Conservation (phyloP, 495 filamentous ascomycete species). For the Staphylotrichum longicolle region DNA sequence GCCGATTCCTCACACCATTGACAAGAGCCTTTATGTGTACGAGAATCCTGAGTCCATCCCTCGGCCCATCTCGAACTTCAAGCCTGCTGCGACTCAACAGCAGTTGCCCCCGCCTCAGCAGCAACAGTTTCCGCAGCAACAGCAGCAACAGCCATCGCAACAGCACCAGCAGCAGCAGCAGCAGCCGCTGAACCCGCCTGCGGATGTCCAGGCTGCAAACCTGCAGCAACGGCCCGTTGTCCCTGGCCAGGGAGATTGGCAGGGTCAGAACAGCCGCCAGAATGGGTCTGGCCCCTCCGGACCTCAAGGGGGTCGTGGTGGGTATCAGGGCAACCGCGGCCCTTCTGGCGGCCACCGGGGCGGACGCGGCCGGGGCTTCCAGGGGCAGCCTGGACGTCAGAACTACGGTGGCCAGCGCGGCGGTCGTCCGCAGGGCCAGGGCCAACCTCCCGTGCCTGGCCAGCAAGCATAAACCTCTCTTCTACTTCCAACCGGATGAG, state of each 20-base stretch:
- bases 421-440: slow-evolving; percentile 30
- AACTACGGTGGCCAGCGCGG: slow-evolving; percentile 46
- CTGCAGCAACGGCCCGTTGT: slow-evolving; percentile 19
- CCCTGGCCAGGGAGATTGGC: slow-evolving; percentile 29
- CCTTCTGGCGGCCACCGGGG: slow-evolving; percentile 31
- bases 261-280: slow-evolving; percentile 27
- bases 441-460: slow-evolving; percentile 32
- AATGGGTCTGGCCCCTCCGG: slow-evolving; percentile 26
- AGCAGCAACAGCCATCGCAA: slow-evolving; percentile 17
- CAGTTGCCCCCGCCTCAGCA: slow-evolving; percentile 26
- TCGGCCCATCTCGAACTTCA: slow-evolving; percentile 59
- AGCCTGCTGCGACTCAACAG: slow-evolving; percentile 28
- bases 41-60: slow-evolving; percentile 94
- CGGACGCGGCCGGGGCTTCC: slow-evolving; percentile 38
- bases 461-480: slow-evolving; percentile 30
- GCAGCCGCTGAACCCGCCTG: slow-evolving; percentile 29
- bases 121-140: slow-evolving; percentile 33
- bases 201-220: slow-evolving; percentile 27
- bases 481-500: background rate
- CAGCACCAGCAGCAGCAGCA: slow-evolving; percentile 14
- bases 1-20: slow-evolving; percentile 88
- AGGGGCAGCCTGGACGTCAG: slow-evolving; percentile 40
- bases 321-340: slow-evolving; percentile 44
- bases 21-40: slow-evolving; percentile 98
- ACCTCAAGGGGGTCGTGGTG: slow-evolving; percentile 25